Conservation (phyloP, 1,284 basidiomycete genomes). For the Crucibulum cyathiforme region DNA sequence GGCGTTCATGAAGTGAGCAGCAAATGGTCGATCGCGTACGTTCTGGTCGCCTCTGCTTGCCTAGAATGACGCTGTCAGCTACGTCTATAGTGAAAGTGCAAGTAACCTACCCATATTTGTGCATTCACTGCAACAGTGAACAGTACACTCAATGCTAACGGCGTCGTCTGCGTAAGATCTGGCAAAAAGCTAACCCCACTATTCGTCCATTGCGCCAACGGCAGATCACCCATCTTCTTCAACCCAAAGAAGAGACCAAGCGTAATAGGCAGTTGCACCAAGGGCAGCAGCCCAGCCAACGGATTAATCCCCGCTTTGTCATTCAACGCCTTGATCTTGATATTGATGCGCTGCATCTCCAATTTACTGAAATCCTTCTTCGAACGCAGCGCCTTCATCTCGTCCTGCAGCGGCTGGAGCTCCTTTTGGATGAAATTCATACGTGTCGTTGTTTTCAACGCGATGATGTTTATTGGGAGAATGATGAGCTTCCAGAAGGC, state of each 20-base stretch:
- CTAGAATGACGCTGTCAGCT: background rate
- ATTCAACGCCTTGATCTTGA: background rate
- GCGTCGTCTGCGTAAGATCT: background rate
- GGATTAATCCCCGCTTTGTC: too few relatives aligned
- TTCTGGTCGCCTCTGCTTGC: background rate
- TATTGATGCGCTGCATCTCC: background rate
- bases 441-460: background rate
- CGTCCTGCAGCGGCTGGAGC: background rate
- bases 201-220: background rate
- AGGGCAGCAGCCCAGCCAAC: background rate
- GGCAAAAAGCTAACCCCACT: background rate
- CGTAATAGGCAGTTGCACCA: background rate
- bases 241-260: background rate
- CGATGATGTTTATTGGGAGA: background rate
- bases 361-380: background rate
- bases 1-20: background rate
- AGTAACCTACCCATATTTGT: background rate
- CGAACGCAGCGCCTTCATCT: background rate
- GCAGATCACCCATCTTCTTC: background rate
- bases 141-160: background rate
- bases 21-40: background rate
- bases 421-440: background rate
- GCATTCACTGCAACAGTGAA: background rate
- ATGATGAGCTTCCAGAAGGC: constrained; percentile 7
- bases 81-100: background rate